Evolutionary conservation across 306 rosid species (phyloP).

Genomic region (Rosa lucieae): DNA sequence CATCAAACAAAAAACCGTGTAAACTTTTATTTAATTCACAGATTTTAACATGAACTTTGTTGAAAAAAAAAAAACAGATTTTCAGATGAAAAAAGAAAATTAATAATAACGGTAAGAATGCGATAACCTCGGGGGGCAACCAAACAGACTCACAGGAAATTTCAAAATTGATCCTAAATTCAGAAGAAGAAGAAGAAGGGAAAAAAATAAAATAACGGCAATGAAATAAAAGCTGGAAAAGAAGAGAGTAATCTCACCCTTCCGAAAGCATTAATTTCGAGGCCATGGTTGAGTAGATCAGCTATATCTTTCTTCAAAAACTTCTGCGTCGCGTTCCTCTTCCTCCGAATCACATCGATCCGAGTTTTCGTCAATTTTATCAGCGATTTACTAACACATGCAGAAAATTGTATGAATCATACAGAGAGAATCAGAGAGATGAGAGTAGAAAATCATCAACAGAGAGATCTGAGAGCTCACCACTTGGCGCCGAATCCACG

Average conservation of each 20-base stretch:
- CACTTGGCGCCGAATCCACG: slow-evolving; percentile 84
- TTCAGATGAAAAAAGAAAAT: not conserved
- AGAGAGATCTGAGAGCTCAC: slow-evolving; percentile 46
- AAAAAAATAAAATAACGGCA: not conserved
- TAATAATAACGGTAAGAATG: not conserved
- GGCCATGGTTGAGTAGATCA: slow-evolving; percentile 77
- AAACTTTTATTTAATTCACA: not conserved
- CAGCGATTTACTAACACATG: slow-evolving; percentile 60
- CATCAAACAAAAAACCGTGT: not conserved
- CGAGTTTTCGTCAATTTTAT: slow-evolving; percentile 79
- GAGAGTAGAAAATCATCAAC: not conserved
- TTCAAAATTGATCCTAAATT: slow-evolving; percentile 13
- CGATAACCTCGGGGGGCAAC: not conserved
- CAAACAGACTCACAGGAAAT: slow-evolving; percentile 9
- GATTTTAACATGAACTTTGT: too few relatives aligned
- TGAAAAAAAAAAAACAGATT: too few relatives aligned
- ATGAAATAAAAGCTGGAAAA: slow-evolving; percentile 1
- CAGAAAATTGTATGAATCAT: not conserved
- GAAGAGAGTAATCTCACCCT: slow-evolving; percentile 46
- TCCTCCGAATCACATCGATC: slow-evolving; percentile 92
- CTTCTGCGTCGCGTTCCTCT: slow-evolving; percentile 91
- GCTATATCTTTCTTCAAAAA: slow-evolving; percentile 83
- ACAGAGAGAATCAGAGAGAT: not conserved
- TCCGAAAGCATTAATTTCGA: slow-evolving; percentile 75
- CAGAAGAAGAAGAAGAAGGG: not conserved